Evolutionary conservation across 2,329 filamentous ascomycete species (phyloP).

Genomic region (Pezicula neosporulosa): DNA sequence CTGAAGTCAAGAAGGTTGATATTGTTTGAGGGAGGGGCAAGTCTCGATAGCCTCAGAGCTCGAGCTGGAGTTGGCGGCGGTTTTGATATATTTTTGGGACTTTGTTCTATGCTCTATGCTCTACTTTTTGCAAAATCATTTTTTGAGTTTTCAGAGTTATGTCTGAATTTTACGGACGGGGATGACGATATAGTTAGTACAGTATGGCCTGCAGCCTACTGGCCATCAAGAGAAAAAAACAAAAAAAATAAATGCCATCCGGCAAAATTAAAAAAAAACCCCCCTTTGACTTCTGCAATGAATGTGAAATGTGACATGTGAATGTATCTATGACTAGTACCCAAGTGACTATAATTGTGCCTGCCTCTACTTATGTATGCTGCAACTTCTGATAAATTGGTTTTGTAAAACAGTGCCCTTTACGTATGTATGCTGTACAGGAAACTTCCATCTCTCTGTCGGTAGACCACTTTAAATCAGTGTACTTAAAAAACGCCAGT

Average conservation of each 20-base stretch:
- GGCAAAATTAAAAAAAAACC: conserved; percentile 15
- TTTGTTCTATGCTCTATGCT: no score
- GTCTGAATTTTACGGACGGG: not conserved
- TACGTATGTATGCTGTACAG: no score
- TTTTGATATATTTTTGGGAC: no score
- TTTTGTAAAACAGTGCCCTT: no score
- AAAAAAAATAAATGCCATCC: conserved; percentile 20
- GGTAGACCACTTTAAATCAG: no score
- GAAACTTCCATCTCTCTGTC: no score
- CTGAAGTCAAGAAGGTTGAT: conserved; percentile 58
- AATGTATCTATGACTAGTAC: no score
- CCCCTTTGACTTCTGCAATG: not conserved
- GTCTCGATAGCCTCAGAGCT: not conserved
- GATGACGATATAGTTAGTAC: not conserved
- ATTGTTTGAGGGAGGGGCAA: conserved; percentile 35
- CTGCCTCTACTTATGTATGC: no score
- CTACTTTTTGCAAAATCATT: not conserved
- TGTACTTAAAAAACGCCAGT: no score
- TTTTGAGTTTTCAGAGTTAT: not conserved
- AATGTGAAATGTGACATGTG: not conserved
- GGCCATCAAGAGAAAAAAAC: not conserved
- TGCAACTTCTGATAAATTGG: no score
- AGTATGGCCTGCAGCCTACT: not conserved
- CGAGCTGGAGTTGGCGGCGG: no score
- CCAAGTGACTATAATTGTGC: not conserved